phyloP scores from a whole-genome alignment of 306 rosid genomes.

The Senna tora region DNA sequence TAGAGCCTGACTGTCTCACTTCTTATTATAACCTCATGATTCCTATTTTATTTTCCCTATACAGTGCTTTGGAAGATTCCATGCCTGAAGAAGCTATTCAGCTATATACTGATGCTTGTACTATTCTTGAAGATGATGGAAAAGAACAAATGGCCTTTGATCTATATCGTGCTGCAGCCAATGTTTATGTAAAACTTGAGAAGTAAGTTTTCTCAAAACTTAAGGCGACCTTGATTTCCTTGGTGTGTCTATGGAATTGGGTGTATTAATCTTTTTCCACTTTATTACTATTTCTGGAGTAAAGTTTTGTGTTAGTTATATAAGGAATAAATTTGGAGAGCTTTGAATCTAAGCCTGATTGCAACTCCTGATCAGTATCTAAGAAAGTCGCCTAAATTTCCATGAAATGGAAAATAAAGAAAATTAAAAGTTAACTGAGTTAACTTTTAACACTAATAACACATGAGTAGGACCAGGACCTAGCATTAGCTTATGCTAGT shows the following conservation, averaged over 20 bases:
- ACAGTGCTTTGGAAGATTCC: conserved; percentile 86
- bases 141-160: conserved; percentile 98
- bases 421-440: not conserved
- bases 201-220: conserved; percentile 62
- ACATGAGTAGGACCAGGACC: not conserved
- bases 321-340: not conserved
- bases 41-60: conserved; percentile 29
- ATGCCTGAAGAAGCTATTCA: conserved; percentile 85
- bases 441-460: not conserved
- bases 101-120: conserved; percentile 81
- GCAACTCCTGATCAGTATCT: not conserved
- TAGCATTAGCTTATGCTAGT: conserved; percentile 26
- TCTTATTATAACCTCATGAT: conserved; percentile 16
- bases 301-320: not conserved
- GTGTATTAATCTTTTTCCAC: conserved; percentile 16
- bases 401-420: conserved; percentile 12
- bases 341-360: not conserved
- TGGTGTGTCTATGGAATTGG: conserved; percentile 4
- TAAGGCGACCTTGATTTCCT: conserved; percentile 15
- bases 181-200: conserved; percentile 74
- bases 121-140: conserved; percentile 87
- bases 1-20: not conserved
- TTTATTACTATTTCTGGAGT: not conserved
- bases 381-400: not conserved
- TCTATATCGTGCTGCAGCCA: conserved; percentile 78